Conservation (phyloP, 2,329 filamentous ascomycete genomes). For the Alternaria sp. region DNA sequence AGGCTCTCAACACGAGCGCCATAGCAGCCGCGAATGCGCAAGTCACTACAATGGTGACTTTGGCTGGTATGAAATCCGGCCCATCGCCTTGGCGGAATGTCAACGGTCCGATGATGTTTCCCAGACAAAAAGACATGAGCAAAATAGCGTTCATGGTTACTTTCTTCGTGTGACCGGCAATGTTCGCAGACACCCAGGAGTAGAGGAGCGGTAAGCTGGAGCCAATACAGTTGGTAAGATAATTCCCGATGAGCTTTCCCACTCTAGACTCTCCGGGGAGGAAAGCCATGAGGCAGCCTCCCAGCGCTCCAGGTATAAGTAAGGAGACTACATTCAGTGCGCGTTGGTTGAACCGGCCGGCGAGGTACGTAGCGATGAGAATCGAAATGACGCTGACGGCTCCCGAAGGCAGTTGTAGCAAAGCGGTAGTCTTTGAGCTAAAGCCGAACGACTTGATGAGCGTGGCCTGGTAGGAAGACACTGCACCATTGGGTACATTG, state of each 20-base stretch:
- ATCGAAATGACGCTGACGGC: constrained; percentile 29
- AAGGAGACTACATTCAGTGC: constrained; percentile 24
- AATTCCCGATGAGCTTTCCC: constrained; percentile 46
- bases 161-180: constrained; percentile 50
- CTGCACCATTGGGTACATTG: constrained; percentile 48
- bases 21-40: constrained; percentile 50
- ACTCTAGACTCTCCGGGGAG: constrained; percentile 19
- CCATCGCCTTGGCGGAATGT: constrained; percentile 49
- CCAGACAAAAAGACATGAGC: constrained; percentile 51
- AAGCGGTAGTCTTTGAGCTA: constrained; percentile 36
- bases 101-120: constrained; percentile 52
- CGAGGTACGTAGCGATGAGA: constrained; percentile 29
- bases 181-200: constrained; percentile 57
- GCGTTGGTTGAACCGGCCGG: constrained; percentile 31
- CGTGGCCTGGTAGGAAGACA: constrained; percentile 40
- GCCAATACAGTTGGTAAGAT: constrained; percentile 54
- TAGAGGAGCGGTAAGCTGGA: constrained; percentile 39
- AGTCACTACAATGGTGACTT: constrained; percentile 49
- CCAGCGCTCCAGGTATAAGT: constrained; percentile 26
- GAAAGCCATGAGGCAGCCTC: constrained; percentile 31
- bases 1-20: constrained; percentile 37
- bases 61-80: constrained; percentile 50
- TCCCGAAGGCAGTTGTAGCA: constrained; percentile 39
- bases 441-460: constrained; percentile 48
- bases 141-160: constrained; percentile 62